Evolutionary conservation across 768 basidiomycete genomes (phyloP).

Genomic region (Leccinum truebloodii): DNA sequence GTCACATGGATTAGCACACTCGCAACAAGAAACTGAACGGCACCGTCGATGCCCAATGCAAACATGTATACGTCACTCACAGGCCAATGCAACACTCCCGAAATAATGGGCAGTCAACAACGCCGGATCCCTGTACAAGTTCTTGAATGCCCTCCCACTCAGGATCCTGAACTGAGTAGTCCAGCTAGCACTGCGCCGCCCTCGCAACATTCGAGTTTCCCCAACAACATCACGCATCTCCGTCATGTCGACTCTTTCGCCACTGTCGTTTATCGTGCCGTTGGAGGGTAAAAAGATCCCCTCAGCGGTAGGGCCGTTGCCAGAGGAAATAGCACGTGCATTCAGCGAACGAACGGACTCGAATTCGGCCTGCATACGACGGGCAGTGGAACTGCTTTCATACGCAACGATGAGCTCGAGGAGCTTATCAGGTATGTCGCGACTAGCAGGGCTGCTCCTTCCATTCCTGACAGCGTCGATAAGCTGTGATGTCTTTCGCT

Average conservation of each 20-base stretch:
- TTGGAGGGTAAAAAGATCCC: conserved; percentile 22
- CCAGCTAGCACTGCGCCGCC: conserved; percentile 81
- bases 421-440: conserved; percentile 56
- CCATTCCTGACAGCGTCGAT: conserved; percentile 53
- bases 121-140: conserved; percentile 93
- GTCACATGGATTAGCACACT: conserved; percentile 4
- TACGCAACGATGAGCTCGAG: conserved; percentile 74
- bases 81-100: conserved; percentile 78
- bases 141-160: conserved; percentile 97
- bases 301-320: neutral
- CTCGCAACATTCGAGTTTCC: conserved; percentile 68
- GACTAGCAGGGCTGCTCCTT: conserved; percentile 32
- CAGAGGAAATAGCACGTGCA: neutral
- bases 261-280: conserved; percentile 24
- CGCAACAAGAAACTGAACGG: neutral
- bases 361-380: conserved; percentile 61
- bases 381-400: conserved; percentile 63
- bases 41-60: neutral
- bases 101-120: conserved; percentile 89
- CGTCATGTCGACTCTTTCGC: conserved; percentile 34
- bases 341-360: conserved; percentile 39
- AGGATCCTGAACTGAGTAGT: conserved; percentile 91
- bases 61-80: conserved; percentile 47
- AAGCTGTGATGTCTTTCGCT: conserved; percentile 72
- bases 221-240: conserved; percentile 66